These are phyloP conservation scores for Venturia nashicola DNA, from an alignment of 2,329 filamentous ascomycete genomes.

Conservation along the genomic window DNA sequence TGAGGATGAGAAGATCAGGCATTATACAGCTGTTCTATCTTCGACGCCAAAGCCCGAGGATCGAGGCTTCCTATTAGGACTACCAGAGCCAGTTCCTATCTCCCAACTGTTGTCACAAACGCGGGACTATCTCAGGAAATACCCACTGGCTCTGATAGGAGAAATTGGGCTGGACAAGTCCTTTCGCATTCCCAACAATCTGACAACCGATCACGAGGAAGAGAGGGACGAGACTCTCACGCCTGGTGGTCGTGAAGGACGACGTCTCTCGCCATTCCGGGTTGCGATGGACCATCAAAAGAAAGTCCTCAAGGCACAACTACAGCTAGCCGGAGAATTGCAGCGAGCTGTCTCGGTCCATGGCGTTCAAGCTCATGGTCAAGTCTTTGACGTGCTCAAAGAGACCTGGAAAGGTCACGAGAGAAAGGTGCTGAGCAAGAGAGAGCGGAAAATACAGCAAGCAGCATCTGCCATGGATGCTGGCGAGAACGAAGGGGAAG, in stretches of 20 bases:
- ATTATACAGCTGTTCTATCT: slow-evolving; percentile 54
- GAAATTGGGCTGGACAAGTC: slow-evolving; percentile 69
- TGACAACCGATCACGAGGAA: slow-evolving; percentile 30
- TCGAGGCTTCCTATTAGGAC: slow-evolving; percentile 32
- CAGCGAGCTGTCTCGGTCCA: slow-evolving; percentile 55
- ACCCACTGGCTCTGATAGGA: slow-evolving; percentile 57
- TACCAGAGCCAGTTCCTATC: slow-evolving; percentile 51
- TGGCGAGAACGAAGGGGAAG: background rate
- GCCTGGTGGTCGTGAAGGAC: slow-evolving; percentile 58
- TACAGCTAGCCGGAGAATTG: slow-evolving; percentile 58
- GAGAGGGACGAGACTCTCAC: slow-evolving; percentile 42
- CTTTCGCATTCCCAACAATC: slow-evolving; percentile 58
- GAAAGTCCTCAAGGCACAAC: slow-evolving; percentile 51
- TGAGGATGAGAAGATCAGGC: slow-evolving; percentile 35
- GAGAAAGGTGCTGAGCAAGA: slow-evolving; percentile 45
- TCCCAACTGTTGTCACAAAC: slow-evolving; percentile 47
- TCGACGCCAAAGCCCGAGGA: slow-evolving; percentile 40
- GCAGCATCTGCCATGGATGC: background rate
- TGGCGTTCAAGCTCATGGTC: slow-evolving; percentile 64
- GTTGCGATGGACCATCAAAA: slow-evolving; percentile 60
- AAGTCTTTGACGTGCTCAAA: slow-evolving; percentile 52
- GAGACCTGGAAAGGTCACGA: slow-evolving; percentile 61
- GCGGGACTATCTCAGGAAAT: slow-evolving; percentile 38
- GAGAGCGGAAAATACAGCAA: slow-evolving; percentile 32
- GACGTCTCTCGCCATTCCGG: slow-evolving; percentile 53